phyloP scores from a whole-genome alignment of 2,329 filamentous ascomycete genomes.

The Cryoendolithus antarcticus region DNA sequence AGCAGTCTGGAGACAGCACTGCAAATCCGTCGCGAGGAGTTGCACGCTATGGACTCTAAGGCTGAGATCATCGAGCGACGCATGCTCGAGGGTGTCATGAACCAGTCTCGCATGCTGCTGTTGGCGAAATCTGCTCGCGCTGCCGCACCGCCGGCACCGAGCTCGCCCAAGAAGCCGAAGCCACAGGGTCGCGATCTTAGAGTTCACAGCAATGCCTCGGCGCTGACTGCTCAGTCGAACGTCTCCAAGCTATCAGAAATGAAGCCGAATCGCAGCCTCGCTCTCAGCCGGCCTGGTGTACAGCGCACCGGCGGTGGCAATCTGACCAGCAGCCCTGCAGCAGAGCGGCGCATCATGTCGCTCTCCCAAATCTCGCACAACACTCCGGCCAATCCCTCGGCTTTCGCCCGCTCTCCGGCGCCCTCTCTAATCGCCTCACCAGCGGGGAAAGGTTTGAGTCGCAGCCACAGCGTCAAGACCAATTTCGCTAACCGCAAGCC shows the following conservation, averaged over 20 bases:
- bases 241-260: too few species aligned
- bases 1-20: constrained; percentile 85
- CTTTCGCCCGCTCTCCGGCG: constrained; percentile 15
- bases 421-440: constrained; percentile 14
- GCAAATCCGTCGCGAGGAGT: constrained; percentile 76
- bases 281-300: too few species aligned
- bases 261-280: too few species aligned
- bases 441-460: constrained; percentile 17
- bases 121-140: constrained; percentile 46
- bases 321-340: constrained; percentile 9
- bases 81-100: constrained; percentile 89
- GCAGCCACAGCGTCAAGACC: constrained; percentile 26
- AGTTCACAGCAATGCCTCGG: constrained; percentile 24
- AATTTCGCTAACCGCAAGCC: constrained; percentile 16
- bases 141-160: constrained; percentile 20
- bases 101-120: constrained; percentile 84
- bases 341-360: constrained; percentile 69
- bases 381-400: constrained; percentile 37
- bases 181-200: constrained; percentile 28
- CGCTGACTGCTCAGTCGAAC: constrained; percentile 22
- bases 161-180: constrained; percentile 28
- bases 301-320: too few species aligned
- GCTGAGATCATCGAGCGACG: constrained; percentile 82
- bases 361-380: constrained; percentile 83
- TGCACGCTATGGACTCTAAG: constrained; percentile 78